phyloP scores from a whole-genome alignment of 2,329 filamentous ascomycete species.

The Fusarium haematococcum region DNA sequence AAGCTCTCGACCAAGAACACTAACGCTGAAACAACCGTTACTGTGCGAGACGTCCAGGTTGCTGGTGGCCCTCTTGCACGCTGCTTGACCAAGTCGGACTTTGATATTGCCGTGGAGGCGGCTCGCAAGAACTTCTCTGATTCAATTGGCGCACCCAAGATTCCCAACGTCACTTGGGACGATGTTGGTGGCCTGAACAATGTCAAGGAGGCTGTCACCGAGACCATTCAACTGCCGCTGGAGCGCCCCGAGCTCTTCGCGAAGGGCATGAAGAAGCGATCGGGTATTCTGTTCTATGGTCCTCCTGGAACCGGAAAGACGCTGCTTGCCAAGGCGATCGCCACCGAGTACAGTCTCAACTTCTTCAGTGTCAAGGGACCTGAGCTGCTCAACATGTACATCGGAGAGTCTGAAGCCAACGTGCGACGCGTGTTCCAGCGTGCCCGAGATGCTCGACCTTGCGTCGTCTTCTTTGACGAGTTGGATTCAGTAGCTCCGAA shows the following conservation, averaged over 20 bases:
- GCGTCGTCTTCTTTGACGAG: conserved; percentile 94
- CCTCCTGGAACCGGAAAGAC: conserved; percentile 94
- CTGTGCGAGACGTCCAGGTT: conserved; percentile 85
- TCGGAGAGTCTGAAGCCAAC: conserved; percentile 93
- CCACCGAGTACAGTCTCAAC: conserved; percentile 92
- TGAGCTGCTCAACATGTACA: conserved; percentile 95
- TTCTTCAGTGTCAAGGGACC: conserved; percentile 96
- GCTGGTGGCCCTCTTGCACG: conserved; percentile 84
- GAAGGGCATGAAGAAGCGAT: conserved; percentile 98
- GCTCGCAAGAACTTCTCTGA: conserved; percentile 98
- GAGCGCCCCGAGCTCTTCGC: conserved; percentile 94
- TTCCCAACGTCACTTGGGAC: conserved; percentile 95
- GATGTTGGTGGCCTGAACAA: conserved; percentile 94
- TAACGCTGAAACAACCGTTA: conserved; percentile 60
- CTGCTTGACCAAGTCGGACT: conserved; percentile 84
- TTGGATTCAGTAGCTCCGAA: conserved; percentile 95
- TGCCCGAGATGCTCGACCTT: conserved; percentile 86
- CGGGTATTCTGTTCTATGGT: conserved; percentile 91
- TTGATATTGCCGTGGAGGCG: conserved; percentile 92
- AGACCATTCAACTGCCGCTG: conserved; percentile 94
- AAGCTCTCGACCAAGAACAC: conserved; percentile 68
- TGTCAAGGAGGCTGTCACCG: conserved; percentile 96
- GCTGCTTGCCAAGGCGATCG: conserved; percentile 91
- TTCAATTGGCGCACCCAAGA: conserved; percentile 96
- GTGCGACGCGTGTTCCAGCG: conserved; percentile 90